phyloP scores from a whole-genome alignment of 225 moss, liverwort and hornwort genomes.

The Marchantia polymorpha region DNA sequence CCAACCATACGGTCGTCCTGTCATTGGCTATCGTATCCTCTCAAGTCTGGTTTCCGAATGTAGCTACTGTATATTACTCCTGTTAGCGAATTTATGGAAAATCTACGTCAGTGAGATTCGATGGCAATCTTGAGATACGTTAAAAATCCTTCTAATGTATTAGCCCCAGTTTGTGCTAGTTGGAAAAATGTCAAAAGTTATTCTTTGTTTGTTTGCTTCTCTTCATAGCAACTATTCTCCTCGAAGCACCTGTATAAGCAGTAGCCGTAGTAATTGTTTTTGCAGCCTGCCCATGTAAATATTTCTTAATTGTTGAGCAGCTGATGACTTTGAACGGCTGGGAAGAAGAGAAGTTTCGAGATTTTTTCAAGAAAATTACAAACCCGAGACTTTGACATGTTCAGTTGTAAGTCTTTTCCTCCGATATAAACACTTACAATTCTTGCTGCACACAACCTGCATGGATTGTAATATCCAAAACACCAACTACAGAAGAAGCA shows the following conservation, averaged over 20 bases:
- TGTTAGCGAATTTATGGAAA: no score
- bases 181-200: no score
- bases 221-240: no score
- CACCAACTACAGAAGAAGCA: background rate
- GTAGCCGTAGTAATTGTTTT: background rate
- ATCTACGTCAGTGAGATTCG: no score
- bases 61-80: background rate
- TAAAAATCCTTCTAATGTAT: no score
- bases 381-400: constrained; percentile 35
- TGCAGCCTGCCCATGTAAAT: background rate
- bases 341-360: constrained; percentile 42
- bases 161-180: no score
- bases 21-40: constrained; percentile 47
- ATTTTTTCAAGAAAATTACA: constrained; percentile 38
- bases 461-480: background rate
- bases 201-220: no score
- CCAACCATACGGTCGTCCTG: constrained; percentile 38
- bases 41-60: background rate
- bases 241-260: no score
- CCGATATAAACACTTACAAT: background rate
- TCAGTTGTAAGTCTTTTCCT: constrained; percentile 28
- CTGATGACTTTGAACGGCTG: constrained; percentile 39
- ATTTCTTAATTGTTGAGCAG: constrained; percentile 16
- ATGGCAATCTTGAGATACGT: no score
- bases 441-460: background rate